Conservation (phyloP, 768 basidiomycete species). For the Dioszegia aurantiaca region DNA sequence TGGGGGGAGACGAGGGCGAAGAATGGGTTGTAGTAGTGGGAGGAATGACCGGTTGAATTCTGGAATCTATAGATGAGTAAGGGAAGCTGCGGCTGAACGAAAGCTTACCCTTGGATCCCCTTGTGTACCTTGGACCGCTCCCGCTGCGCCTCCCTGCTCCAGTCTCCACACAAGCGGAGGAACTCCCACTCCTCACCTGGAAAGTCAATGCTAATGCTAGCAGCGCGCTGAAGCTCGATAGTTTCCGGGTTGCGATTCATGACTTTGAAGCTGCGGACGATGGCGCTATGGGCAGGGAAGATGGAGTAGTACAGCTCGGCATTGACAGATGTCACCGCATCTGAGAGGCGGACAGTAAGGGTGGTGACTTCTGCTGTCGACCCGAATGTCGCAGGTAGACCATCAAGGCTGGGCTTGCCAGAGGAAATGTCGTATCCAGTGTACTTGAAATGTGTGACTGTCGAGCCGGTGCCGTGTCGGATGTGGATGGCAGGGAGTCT, state of each 20-base stretch:
- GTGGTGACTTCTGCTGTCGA: slow-evolving; percentile 13
- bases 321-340: slow-evolving; percentile 8
- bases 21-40: slow-evolving; percentile 36
- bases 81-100: too few species aligned
- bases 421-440: slow-evolving; percentile 8
- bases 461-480: slow-evolving; percentile 10
- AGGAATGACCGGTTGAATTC: slow-evolving; percentile 31
- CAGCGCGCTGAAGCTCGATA: slow-evolving; percentile 18
- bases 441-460: slow-evolving; percentile 20
- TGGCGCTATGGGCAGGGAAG: slow-evolving; percentile 19
- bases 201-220: slow-evolving; percentile 23
- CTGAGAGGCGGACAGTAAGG: slow-evolving; percentile 20
- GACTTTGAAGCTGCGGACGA: slow-evolving; percentile 18
- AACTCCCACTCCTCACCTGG: slow-evolving; percentile 28
- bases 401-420: slow-evolving; percentile 21
- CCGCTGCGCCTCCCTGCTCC: slow-evolving; percentile 25
- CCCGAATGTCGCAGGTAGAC: slow-evolving; percentile 28
- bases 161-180: slow-evolving; percentile 27
- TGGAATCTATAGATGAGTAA: slow-evolving; percentile 20
- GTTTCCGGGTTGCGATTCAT: slow-evolving; percentile 7
- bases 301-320: slow-evolving; percentile 27
- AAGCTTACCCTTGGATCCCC: slow-evolving; percentile 28
- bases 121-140: slow-evolving; percentile 15
- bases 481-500: slow-evolving; percentile 24
- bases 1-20: slow-evolving; percentile 19